These are phyloP conservation scores for Colletotrichum costaricense DNA, from an alignment of 2,329 filamentous ascomycete species.

Conservation along the genomic window DNA sequence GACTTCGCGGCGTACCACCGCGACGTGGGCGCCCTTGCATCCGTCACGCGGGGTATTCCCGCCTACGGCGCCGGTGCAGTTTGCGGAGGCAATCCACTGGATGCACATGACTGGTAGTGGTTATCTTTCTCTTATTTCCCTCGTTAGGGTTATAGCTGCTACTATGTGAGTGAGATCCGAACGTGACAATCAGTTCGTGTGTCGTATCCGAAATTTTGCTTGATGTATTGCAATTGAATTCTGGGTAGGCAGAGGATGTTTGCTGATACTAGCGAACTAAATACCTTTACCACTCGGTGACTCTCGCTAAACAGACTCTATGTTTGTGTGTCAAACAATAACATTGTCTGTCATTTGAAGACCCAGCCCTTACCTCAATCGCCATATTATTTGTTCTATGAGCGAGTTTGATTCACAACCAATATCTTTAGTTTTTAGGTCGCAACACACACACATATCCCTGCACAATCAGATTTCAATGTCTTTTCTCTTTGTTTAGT, in stretches of 20 bases:
- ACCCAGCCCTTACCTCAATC: neutral
- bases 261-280: neutral
- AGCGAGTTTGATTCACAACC: neutral
- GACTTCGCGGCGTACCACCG: conserved; percentile 14
- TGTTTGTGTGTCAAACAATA: neutral
- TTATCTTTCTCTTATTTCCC: neutral
- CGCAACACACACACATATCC: neutral
- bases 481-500: neutral
- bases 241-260: neutral
- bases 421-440: neutral
- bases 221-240: neutral
- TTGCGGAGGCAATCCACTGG: conserved; percentile 31
- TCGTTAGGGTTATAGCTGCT: neutral
- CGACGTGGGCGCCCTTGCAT: conserved; percentile 21
- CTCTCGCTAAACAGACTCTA: neutral
- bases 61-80: neutral
- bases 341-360: neutral
- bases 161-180: neutral
- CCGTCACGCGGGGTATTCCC: neutral
- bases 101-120: conserved; percentile 14
- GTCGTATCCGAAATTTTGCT: neutral
- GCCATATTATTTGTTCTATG: neutral
- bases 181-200: neutral
- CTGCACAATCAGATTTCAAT: neutral
- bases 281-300: neutral